phyloP scores from a whole-genome alignment of 345 rosid species.

The Salix brachista region DNA sequence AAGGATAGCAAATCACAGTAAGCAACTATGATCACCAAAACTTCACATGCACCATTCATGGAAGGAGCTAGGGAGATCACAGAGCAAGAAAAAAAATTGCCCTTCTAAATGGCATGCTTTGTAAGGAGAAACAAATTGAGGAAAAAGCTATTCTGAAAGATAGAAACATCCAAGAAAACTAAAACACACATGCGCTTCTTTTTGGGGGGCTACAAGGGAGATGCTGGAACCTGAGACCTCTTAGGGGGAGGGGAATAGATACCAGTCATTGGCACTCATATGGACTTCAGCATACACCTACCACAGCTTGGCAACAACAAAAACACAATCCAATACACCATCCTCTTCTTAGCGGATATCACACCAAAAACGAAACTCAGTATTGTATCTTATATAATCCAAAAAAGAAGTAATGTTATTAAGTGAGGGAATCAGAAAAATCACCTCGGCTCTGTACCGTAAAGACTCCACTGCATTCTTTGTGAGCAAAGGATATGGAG shows the following conservation, averaged over 20 bases:
- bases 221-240: too few species aligned
- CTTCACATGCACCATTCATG: not conserved
- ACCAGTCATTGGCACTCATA: not conserved
- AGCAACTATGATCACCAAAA: not conserved
- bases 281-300: not conserved
- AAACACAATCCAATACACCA: not conserved
- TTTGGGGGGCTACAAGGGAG: too few species aligned
- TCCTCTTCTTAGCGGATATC: not conserved
- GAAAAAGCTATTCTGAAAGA: not conserved
- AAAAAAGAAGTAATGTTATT: not conserved
- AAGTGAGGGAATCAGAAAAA: not conserved
- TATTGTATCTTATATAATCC: not conserved
- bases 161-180: not conserved
- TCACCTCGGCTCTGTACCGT: slow-evolving; percentile 90
- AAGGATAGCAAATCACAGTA: not conserved
- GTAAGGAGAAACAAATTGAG: not conserved
- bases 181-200: too few species aligned
- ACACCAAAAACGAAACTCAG: not conserved
- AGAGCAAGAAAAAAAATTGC: too few species aligned
- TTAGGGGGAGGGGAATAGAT: too few species aligned
- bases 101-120: not conserved
- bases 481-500: slow-evolving; percentile 64
- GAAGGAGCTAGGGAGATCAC: not conserved
- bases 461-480: slow-evolving; percentile 79
- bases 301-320: not conserved